Percentiles rank a stretch among this genome's conserved stretches.
Evolutionary conservation across 2,329 filamentous ascomycete species (phyloP).

Genomic region (Stenocarpella maydis): DNA sequence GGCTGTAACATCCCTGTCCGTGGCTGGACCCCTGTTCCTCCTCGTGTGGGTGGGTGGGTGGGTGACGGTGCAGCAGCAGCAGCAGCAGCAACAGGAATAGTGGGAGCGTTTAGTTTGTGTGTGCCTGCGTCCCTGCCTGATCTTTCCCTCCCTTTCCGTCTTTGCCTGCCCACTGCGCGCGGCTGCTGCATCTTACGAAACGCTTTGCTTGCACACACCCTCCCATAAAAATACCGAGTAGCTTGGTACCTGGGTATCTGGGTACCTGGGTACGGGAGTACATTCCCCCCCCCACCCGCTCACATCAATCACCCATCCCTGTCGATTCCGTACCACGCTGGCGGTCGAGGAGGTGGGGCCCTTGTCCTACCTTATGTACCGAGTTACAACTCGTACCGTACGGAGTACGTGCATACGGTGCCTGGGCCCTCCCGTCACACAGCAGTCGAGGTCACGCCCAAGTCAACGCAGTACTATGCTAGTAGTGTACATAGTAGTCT

Average conservation of each 20-base stretch:
- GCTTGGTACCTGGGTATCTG: too few species aligned
- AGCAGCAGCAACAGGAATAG: neutral
- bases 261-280: neutral
- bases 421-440: constrained; percentile 9
- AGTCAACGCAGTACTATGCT: neutral
- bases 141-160: too few species aligned
- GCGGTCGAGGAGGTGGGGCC: constrained; percentile 3
- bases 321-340: constrained; percentile 1
- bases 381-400: neutral
- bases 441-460: constrained; percentile 21
- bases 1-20: constrained; percentile 8
- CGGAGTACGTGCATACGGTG: constrained; percentile 11
- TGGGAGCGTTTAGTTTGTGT: neutral
- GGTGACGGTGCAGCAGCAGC: neutral
- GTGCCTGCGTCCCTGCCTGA: neutral
- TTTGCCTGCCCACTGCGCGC: constrained; percentile 19
- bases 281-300: too few species aligned
- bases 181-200: constrained; percentile 1
- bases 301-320: neutral
- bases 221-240: too few species aligned
- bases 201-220: too few species aligned
- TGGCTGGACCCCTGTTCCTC: constrained; percentile 6
- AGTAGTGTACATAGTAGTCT: too few species aligned
- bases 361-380: constrained; percentile 4
- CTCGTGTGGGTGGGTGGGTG: neutral